Percentiles rank a stretch among this genome's conserved stretches.
phyloP scores from a whole-genome alignment of 352 stramenopile species.

The Aphanomyces stellatus region DNA sequence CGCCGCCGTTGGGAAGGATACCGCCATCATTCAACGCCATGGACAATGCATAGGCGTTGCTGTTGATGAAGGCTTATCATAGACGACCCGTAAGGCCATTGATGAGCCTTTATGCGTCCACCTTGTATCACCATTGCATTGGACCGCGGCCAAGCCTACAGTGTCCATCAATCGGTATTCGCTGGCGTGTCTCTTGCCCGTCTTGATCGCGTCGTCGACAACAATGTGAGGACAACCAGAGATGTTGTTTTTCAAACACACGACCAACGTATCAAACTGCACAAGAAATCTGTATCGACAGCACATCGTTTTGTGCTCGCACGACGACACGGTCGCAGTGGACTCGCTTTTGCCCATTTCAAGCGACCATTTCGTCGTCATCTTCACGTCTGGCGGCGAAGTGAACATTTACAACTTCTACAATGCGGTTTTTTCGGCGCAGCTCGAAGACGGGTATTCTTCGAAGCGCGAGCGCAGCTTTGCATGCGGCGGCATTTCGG shows the following conservation, averaged over 20 bases:
- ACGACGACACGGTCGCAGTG: conserved; percentile 72
- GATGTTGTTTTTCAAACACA: too few relatives aligned
- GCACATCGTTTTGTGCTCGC: conserved; percentile 78
- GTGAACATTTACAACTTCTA: conserved; percentile 88
- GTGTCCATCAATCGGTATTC: too few relatives aligned
- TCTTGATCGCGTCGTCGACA: too few relatives aligned
- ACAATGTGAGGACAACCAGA: too few relatives aligned
- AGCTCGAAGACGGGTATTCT: conserved; percentile 67
- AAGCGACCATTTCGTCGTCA: conserved; percentile 28
- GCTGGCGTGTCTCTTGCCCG: too few relatives aligned
- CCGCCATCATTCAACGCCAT: not conserved
- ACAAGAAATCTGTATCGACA: conserved; percentile 80
- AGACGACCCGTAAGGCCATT: too few relatives aligned
- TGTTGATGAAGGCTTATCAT: not conserved
- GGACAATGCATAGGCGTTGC: not conserved
- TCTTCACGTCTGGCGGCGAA: conserved; percentile 62
- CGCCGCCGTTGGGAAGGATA: too few relatives aligned
- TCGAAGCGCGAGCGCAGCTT: conserved; percentile 76
- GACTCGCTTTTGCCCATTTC: conserved; percentile 56
- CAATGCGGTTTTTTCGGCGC: conserved; percentile 68
- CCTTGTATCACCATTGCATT: too few relatives aligned
- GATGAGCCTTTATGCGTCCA: too few relatives aligned
- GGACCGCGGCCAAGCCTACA: too few relatives aligned
- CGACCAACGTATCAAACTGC: too few relatives aligned
- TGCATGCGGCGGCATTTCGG: conserved; percentile 62